Evolutionary conservation across 148 eudicot genomes (phyloP).

Genomic region (Chenopodium album): DNA sequence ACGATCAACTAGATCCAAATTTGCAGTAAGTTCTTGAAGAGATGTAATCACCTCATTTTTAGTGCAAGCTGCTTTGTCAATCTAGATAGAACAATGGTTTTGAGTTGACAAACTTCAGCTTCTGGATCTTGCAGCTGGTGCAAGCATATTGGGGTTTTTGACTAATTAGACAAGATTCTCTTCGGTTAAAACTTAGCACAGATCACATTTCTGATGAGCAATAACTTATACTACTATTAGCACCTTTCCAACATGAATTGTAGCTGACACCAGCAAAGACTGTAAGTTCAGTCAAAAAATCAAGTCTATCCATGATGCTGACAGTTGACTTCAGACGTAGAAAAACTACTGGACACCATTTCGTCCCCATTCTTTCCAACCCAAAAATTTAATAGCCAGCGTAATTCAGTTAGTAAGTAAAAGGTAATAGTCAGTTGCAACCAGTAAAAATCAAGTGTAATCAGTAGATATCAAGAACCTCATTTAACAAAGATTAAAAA

Average conservation of each 20-base stretch:
- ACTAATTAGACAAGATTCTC: not conserved
- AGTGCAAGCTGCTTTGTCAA: not conserved
- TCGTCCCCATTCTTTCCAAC: no score
- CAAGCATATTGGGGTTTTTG: not conserved
- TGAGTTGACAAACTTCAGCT: not conserved
- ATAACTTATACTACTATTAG: not conserved
- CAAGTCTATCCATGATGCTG: no score
- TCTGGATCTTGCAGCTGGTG: not conserved
- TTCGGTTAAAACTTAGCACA: not conserved
- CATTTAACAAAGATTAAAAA: no score
- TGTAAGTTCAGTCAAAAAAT: no score
- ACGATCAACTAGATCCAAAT: not conserved
- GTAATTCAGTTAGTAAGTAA: no score
- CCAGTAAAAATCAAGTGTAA: no score
- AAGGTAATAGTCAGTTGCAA: no score
- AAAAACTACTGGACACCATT: no score
- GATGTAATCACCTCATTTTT: not conserved
- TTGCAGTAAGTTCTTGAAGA: not conserved
- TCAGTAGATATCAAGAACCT: no score
- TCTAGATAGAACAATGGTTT: no score
- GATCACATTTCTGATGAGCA: not conserved
- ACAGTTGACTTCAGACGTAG: no score
- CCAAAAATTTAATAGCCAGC: no score
- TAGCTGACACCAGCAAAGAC: not conserved
- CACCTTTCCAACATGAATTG: not conserved